These are phyloP conservation scores for Hypholoma sublateritium DNA, from an alignment of 768 basidiomycete species.

Conservation along the genomic window DNA sequence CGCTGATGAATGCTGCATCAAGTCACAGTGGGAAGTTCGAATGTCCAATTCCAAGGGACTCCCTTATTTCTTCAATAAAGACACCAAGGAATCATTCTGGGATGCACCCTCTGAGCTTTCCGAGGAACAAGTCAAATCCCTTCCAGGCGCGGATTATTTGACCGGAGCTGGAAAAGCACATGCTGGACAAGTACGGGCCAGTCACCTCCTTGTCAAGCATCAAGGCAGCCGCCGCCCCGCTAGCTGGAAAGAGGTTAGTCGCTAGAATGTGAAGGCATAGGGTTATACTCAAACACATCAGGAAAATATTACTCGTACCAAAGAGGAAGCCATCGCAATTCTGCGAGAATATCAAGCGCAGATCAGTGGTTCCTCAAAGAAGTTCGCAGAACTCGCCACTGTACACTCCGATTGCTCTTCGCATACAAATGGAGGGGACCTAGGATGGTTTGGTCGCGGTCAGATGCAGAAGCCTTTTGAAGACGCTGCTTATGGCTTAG, in stretches of 20 bases:
- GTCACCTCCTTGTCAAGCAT: constrained; percentile 95
- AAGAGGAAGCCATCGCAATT: constrained; percentile 87
- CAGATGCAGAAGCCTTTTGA: constrained; percentile 99
- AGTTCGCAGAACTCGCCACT: constrained; percentile 75
- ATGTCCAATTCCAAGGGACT: constrained; percentile 75
- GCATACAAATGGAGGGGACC: constrained; percentile 78
- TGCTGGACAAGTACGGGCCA: constrained; percentile 77
- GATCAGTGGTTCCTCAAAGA: constrained; percentile 56
- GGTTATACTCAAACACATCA: constrained; percentile 25
- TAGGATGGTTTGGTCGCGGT: constrained; percentile 80
- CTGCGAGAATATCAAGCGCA: constrained; percentile 61
- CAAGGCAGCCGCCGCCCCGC: constrained; percentile 72
- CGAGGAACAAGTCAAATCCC: constrained; percentile 53
- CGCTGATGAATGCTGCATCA: background rate
- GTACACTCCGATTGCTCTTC: constrained; percentile 89
- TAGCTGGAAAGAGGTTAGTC: constrained; percentile 80
- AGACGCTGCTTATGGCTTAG: constrained; percentile 74
- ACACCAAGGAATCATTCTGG: constrained; percentile 78
- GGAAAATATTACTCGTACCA: constrained; percentile 79
- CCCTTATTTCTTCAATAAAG: constrained; percentile 86
- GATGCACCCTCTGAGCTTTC: constrained; percentile 64
- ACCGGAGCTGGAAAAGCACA: constrained; percentile 17
- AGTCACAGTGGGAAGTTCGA: constrained; percentile 76
- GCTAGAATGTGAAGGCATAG: background rate
- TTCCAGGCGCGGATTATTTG: constrained; percentile 68